Evolutionary conservation across 2,329 filamentous ascomycete species (phyloP).

Genomic region (Albophoma yamanashiensis): DNA sequence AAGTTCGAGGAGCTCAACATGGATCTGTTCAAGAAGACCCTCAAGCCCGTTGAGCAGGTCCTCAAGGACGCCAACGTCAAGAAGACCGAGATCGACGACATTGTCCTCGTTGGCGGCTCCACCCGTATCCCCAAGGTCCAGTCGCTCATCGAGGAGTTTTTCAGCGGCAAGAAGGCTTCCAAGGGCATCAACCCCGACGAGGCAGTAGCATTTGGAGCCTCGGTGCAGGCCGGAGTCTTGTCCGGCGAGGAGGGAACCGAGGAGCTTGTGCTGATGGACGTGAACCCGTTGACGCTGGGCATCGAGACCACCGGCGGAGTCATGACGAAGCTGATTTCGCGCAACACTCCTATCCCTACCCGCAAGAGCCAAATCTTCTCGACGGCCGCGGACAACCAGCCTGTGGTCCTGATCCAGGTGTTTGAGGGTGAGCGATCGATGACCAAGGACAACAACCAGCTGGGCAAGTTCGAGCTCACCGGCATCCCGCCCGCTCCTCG

Average conservation of each 20-base stretch:
- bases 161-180: slow-evolving; percentile 89
- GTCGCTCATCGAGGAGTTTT: slow-evolving; percentile 89
- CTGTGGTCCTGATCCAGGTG: slow-evolving; percentile 89
- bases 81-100: slow-evolving; percentile 91
- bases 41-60: slow-evolving; percentile 98
- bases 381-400: slow-evolving; percentile 93
- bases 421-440: slow-evolving; percentile 88
- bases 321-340: slow-evolving; percentile 93
- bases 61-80: slow-evolving; percentile 96
- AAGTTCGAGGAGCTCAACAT: slow-evolving; percentile 99
- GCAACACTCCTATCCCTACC: slow-evolving; percentile 89
- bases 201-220: slow-evolving; percentile 95
- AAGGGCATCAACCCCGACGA: slow-evolving; percentile 99
- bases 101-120: slow-evolving; percentile 95
- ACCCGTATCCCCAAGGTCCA: slow-evolving; percentile 99
- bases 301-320: slow-evolving; percentile 96
- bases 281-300: slow-evolving; percentile 92
- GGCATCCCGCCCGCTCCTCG: slow-evolving; percentile 91
- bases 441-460: slow-evolving; percentile 94
- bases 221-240: slow-evolving; percentile 92
- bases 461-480: slow-evolving; percentile 97
- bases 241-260: slow-evolving; percentile 74
- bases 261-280: slow-evolving; percentile 89
- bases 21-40: slow-evolving; percentile 97
- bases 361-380: slow-evolving; percentile 98